A percentile compares a stretch with the other conserved stretches of the same genome.
phyloP scores from a whole-genome alignment of 495 filamentous ascomycete genomes.

The Staphylotrichum longicolle region DNA sequence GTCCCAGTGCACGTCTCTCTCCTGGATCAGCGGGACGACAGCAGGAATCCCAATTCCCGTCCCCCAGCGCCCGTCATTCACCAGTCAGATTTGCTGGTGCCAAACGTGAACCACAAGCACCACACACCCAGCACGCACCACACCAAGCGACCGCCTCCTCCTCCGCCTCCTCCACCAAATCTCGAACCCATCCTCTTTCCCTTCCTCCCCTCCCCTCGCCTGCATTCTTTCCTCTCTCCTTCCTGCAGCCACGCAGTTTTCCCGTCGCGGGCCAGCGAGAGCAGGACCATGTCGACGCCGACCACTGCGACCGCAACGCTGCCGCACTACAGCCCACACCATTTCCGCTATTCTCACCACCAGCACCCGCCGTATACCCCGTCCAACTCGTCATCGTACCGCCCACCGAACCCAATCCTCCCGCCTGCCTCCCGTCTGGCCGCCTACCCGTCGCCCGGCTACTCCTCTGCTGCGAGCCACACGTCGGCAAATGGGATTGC shows the following conservation, averaged over 20 bases:
- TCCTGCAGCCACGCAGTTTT: slow-evolving; percentile 10
- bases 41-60: slow-evolving; percentile 1
- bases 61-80: slow-evolving; percentile 14
- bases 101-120: slow-evolving; percentile 12
- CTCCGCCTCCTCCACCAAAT: not conserved
- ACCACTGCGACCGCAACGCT: slow-evolving; percentile 77
- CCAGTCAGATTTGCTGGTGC: slow-evolving; percentile 22
- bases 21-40: not conserved
- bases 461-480: slow-evolving; percentile 37
- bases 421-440: slow-evolving; percentile 51
- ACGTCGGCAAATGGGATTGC: slow-evolving; percentile 39
- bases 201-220: slow-evolving; percentile 11
- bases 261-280: slow-evolving; percentile 15
- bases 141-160: slow-evolving; percentile 23
- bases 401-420: slow-evolving; percentile 50
- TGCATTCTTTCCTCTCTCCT: slow-evolving; percentile 10
- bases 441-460: slow-evolving; percentile 39
- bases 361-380: slow-evolving; percentile 52
- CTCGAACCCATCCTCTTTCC: not conserved
- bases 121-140: too few species aligned
- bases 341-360: slow-evolving; percentile 66
- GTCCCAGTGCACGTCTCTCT: too few species aligned
- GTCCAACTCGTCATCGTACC: slow-evolving; percentile 47
- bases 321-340: slow-evolving; percentile 58
- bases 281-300: slow-evolving; percentile 72